phyloP scores from a whole-genome alignment of 371 early-diverging fungal species.

The Dinochytrium kinnereticum region DNA sequence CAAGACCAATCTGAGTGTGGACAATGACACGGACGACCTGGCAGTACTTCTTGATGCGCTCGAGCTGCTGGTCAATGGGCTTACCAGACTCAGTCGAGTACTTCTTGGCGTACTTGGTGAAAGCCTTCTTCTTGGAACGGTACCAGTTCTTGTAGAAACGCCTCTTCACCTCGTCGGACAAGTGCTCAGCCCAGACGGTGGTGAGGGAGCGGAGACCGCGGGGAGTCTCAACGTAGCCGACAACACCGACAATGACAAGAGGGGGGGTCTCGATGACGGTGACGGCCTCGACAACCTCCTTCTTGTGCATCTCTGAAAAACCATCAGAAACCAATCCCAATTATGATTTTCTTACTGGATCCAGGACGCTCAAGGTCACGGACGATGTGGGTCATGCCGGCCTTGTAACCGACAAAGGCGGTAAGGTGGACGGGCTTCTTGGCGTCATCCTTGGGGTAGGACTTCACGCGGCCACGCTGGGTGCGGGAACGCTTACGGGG shows the following conservation, averaged over 20 bases:
- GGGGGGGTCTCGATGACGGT: conserved; percentile 99
- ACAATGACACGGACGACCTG: conserved; percentile 97
- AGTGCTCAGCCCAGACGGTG: conserved; percentile 99
- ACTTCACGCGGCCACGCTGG: conserved; percentile 96
- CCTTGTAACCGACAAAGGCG: conserved; percentile 99
- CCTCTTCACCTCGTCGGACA: conserved; percentile 97
- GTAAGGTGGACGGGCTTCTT: conserved; percentile 97
- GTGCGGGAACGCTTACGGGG: conserved; percentile 97
- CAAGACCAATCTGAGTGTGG: conserved; percentile 98
- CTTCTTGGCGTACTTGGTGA: conserved; percentile 98
- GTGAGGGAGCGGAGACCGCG: conserved; percentile 96
- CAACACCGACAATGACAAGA: conserved; percentile 98
- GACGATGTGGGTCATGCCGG: conserved; percentile 99
- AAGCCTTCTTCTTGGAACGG: conserved; percentile 98
- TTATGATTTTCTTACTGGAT: conserved; percentile 72
- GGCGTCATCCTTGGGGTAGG: conserved; percentile 98
- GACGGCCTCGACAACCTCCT: conserved; percentile 99
- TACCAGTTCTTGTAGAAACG: conserved; percentile 99
- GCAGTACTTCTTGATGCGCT: conserved; percentile 99
- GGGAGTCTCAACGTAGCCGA: conserved; percentile 99
- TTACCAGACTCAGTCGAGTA: conserved; percentile 85
- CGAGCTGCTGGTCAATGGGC: conserved; percentile 89
- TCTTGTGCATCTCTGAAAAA: conserved; percentile 92
- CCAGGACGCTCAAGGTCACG: conserved; percentile 98
- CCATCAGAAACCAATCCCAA: background rate